phyloP scores from a whole-genome alignment of 371 early-diverging fungal species.

The Nematocida sp. region DNA sequence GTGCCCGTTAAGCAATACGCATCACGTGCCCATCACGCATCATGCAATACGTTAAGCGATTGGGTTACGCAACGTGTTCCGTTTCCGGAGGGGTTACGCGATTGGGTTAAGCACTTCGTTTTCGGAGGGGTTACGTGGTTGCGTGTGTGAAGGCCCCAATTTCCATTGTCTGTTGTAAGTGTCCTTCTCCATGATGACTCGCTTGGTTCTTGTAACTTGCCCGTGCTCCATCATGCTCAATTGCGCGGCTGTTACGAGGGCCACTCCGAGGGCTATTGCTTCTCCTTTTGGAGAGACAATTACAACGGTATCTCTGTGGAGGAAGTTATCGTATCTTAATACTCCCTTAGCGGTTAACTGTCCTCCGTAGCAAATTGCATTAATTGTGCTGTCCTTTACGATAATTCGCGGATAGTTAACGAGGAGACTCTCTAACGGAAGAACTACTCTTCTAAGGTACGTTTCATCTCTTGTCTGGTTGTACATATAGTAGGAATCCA shows the following conservation, averaged over 20 bases:
- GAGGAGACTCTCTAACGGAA: slow-evolving; percentile 89
- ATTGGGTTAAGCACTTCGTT: neutral
- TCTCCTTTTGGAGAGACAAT: slow-evolving; percentile 99
- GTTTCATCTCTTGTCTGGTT: slow-evolving; percentile 86
- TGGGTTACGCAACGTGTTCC: neutral
- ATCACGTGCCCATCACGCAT: too few species aligned
- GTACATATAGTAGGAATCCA: slow-evolving; percentile 94
- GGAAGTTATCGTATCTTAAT: slow-evolving; percentile 89
- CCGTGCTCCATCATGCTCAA: slow-evolving; percentile 86
- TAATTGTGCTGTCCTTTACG: slow-evolving; percentile 94
- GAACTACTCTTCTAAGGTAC: slow-evolving; percentile 85
- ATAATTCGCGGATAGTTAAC: slow-evolving; percentile 90
- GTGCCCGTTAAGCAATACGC: too few species aligned
- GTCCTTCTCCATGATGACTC: slow-evolving; percentile 99
- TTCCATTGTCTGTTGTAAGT: slow-evolving; percentile 49
- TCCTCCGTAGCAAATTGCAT: slow-evolving; percentile 97
- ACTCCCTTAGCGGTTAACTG: slow-evolving; percentile 94
- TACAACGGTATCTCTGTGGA: slow-evolving; percentile 85
- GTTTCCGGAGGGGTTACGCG: neutral
- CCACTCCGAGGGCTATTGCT: slow-evolving; percentile 90
- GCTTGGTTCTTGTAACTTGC: slow-evolving; percentile 92
- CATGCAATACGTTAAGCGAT: neutral
- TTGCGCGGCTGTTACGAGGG: slow-evolving; percentile 87
- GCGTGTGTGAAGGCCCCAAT: slow-evolving; percentile 19
- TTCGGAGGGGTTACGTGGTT: neutral